These are phyloP conservation scores for Hysterium pulicare DNA, from an alignment of 2,329 filamentous ascomycete species.

Conservation along the genomic window DNA sequence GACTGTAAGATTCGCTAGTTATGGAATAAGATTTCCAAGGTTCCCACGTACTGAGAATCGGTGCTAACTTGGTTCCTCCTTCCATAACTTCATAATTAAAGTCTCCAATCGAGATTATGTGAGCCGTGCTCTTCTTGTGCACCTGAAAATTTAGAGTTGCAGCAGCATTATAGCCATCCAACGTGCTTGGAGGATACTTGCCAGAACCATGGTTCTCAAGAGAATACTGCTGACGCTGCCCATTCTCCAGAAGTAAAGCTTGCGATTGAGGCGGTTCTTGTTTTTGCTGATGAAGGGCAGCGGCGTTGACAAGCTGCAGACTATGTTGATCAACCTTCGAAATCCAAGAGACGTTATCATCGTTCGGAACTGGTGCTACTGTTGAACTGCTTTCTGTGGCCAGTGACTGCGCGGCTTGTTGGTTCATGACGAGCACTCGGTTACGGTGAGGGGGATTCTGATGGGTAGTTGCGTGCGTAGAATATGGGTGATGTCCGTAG, in stretches of 20 bases:
- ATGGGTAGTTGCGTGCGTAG: too few species aligned
- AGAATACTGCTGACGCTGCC: slow-evolving; percentile 52
- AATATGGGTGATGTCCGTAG: too few species aligned
- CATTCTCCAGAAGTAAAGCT: slow-evolving; percentile 63
- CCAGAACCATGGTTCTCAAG: slow-evolving; percentile 59
- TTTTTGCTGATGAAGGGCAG: slow-evolving; percentile 71
- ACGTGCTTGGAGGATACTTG: slow-evolving; percentile 38
- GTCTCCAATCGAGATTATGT: slow-evolving; percentile 67
- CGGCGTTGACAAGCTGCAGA: slow-evolving; percentile 75
- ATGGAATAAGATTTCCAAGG: slow-evolving; percentile 2
- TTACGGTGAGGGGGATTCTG: too few species aligned
- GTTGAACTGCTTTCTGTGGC: too few species aligned
- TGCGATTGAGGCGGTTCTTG: slow-evolving; percentile 68
- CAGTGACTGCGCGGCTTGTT: slow-evolving; percentile 24
- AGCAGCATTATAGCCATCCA: slow-evolving; percentile 11
- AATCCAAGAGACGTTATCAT: slow-evolving; percentile 55
- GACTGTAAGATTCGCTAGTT: slow-evolving; percentile 34
- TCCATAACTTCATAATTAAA: slow-evolving; percentile 70
- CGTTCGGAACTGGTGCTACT: neutral
- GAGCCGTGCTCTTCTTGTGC: slow-evolving; percentile 12
- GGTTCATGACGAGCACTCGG: slow-evolving; percentile 64
- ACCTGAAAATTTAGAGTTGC: neutral
- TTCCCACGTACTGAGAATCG: slow-evolving; percentile 66
- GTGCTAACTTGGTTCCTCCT: slow-evolving; percentile 79
- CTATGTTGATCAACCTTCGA: slow-evolving; percentile 69